Evolutionary conservation across 768 basidiomycete species (phyloP).

Genomic region (Crassisporium funariophilum): DNA sequence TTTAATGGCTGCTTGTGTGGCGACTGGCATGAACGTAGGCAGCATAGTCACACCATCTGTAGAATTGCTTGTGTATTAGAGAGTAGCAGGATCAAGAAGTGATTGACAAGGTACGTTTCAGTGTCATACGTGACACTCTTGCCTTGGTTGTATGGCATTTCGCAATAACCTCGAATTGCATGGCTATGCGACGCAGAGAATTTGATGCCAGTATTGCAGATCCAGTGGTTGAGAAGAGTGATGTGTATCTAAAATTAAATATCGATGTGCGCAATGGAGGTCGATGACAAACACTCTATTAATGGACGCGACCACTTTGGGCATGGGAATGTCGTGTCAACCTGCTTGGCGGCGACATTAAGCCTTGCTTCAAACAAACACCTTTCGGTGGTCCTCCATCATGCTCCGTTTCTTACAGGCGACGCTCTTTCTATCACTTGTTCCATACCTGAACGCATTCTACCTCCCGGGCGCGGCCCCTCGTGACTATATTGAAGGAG

Average conservation of each 20-base stretch:
- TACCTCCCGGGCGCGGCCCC: conserved; percentile 94
- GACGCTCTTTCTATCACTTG: conserved; percentile 14
- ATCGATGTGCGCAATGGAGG: not conserved
- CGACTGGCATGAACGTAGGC: conserved; percentile 93
- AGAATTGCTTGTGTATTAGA: not conserved
- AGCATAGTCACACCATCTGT: conserved; percentile 80
- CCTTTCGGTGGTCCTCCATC: not conserved
- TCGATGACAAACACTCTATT: conserved; percentile 1
- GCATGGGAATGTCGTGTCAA: no score
- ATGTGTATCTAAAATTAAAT: conserved; percentile 1
- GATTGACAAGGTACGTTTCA: conserved; percentile 60
- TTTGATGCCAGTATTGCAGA: conserved; percentile 18
- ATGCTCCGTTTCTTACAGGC: not conserved
- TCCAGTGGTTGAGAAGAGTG: not conserved
- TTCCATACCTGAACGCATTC: conserved; percentile 57
- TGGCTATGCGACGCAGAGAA: conserved; percentile 33
- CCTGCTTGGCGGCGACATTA: no score
- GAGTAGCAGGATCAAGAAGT: not conserved
- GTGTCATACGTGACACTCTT: conserved; percentile 81
- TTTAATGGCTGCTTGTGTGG: conserved; percentile 91
- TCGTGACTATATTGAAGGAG: conserved; percentile 72
- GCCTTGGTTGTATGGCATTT: conserved; percentile 82
- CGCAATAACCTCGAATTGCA: conserved; percentile 85
- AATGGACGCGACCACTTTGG: conserved; percentile 5
- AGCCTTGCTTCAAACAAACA: no score